Base-by-base conservation (phyloP, 2,329 filamentous ascomycete genomes). In the Fragosphaeria purpurea region DNA sequence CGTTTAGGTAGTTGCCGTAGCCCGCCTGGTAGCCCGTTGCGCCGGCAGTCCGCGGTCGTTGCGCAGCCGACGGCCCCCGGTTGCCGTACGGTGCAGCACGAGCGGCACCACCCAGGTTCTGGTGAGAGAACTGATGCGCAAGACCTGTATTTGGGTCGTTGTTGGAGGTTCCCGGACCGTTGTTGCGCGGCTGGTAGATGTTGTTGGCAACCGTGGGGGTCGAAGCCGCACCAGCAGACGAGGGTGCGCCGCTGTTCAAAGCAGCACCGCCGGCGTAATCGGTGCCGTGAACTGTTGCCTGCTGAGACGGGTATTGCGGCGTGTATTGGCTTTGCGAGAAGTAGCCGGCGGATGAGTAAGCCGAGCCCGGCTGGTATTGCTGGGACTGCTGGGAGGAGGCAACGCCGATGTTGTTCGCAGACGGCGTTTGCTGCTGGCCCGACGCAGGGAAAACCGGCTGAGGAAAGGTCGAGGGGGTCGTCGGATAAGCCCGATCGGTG, bases 51-150 rank as follows among this genome's bases (percentile, higher is more conserved):
- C 90, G 80, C 46, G 91, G 90, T 53, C 93, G 83, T 65, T 86
- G 83, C 48, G 75, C 77, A 33, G 88, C 81, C 35, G 87, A 83
- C 35, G 79, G 75, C 38, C 76, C 77, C 44, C 88, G 79, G 53
- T 79, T 76, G 57, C 75, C 80, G 63, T 89, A 90, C 46, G 82
- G 80, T 53, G 80, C 82, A 34, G 77, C 76, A 58, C 88, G 79
- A 53, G 82, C 82, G 42, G 80, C 82, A 43, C 80, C 81, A 53
- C 86, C 85, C 41, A 97, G 77, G 67, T 96, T 95, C 73, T 97
- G 91, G 68, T 96, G 89, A 52, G 91, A 94, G 68, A 97, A 95
- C 67, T 98, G 93, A 65, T 96, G 88, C 54, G 90, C 89, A 44
- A 97, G 78, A 34, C 89, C 90, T 61, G 88, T 93, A 60, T 91